Evolutionary conservation across 331 rosid genomes (phyloP), one percentile per base, ranked within the genome.

Genomic region (Rosa hybrid): DNA sequence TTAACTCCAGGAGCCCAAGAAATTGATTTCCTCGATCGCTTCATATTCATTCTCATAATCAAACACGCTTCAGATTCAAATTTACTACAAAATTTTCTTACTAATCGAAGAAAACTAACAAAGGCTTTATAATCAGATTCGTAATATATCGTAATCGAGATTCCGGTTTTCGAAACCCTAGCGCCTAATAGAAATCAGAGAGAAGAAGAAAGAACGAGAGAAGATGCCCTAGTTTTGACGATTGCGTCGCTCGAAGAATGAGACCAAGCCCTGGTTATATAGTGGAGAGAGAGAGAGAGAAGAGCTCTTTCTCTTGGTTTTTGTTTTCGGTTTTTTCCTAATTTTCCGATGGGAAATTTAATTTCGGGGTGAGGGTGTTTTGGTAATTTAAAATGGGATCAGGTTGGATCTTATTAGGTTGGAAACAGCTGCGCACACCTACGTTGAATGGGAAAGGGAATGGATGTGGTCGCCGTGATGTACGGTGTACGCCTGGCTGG

Each of bases 11-110:
- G 67, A 85, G 97, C 92, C 97, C 97, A 91, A 67, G 97, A 90
- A 75, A 94, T 87, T 14, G 86, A 86, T 85, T 86, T 91, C 87
- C 94, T 91, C 83, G 90, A 73, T 75, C 90, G 91, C 97, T 90
- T 89, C 98, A 86, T 86, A 71, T 87, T 79, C 86, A 50, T 73
- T 83, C 77, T 78, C 86, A 73, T 72, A 41, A 11, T 64, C 80
- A 46, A 39, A 64, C 21, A 39, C 48, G 71, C 76, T 50, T 18
- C 38, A 27, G 46, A 59, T 50, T 73, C 77, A 74, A 74, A 7
- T 54, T 69, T 74, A 74, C 76, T 30, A 51, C 46, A 74, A 74
- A 12, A 6, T 20, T 54, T 44, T 70, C 20, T 4, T 54, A 74
- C 65, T 18, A 73, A 73, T 51, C 76, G 62, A 30, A 73, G 46